Conservation (phyloP, 805 yeast species). For the Saccharomycopsis sp. region DNA sequence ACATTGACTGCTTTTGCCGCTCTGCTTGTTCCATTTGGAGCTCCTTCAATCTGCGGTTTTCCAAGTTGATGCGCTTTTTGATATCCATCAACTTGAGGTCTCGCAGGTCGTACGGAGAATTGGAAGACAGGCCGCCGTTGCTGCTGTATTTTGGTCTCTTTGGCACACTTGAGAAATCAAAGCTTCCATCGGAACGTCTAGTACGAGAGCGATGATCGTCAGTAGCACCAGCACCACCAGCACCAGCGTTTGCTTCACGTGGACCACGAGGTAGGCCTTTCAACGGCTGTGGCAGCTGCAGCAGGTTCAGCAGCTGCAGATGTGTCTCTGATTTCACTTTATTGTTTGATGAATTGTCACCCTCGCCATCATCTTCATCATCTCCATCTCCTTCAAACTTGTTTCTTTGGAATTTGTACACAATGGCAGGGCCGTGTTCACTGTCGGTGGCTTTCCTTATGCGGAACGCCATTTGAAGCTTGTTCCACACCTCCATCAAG, state of each 20-base stretch:
- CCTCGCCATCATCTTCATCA: conserved; percentile 13
- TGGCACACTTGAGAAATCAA: no score
- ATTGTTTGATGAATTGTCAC: not conserved
- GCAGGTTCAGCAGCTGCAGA: no score
- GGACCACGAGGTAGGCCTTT: no score
- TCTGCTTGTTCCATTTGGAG: conserved; percentile 18
- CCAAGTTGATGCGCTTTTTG: not conserved
- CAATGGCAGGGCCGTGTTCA: conserved; percentile 15
- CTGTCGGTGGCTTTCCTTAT: conserved; percentile 54
- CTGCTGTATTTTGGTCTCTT: no score
- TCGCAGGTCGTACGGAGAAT: no score
- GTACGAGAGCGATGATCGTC: no score
- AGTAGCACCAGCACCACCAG: no score
- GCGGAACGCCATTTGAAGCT: conserved; percentile 71
- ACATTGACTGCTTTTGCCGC: conserved; percentile 28
- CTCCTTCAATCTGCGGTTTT: not conserved
- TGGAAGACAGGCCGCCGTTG: no score
- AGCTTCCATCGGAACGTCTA: no score
- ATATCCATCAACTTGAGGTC: not conserved
- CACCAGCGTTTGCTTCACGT: no score
- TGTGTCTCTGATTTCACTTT: no score
- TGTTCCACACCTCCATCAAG: conserved; percentile 60
- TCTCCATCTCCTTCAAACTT: conserved; percentile 26
- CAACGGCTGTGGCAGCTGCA: no score
- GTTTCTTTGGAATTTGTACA: conserved; percentile 13